Evolutionary conservation across 2,329 filamentous ascomycete species (phyloP).

Genomic region (Diaporthe citri): DNA sequence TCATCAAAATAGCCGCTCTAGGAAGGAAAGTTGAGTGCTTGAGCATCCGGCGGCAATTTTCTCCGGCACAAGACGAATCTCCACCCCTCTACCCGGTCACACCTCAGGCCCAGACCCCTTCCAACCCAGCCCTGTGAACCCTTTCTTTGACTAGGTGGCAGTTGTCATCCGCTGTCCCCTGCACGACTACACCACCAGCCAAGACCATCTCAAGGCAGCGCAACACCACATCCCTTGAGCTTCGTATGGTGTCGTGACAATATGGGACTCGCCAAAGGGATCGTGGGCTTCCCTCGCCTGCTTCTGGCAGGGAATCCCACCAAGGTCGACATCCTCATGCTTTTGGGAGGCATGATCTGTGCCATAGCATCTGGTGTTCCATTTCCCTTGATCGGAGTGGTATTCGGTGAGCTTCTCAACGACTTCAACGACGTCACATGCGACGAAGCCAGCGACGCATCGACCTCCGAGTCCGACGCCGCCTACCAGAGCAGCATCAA

Average conservation of each 20-base stretch:
- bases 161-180: not conserved
- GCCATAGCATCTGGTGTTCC: conserved; percentile 61
- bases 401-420: conserved; percentile 68
- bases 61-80: not conserved
- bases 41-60: not conserved
- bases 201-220: not conserved
- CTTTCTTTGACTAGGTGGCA: conserved; percentile 3
- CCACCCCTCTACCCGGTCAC: not conserved
- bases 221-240: not conserved
- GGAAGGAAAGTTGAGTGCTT: not conserved
- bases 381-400: conserved; percentile 67
- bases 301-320: conserved; percentile 42
- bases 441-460: conserved; percentile 41
- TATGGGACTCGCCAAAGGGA: conserved; percentile 41
- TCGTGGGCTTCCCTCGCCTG: conserved; percentile 42
- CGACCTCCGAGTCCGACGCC: conserved; percentile 31
- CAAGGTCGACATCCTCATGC: conserved; percentile 40
- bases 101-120: not conserved
- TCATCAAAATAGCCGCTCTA: not conserved
- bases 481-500: conserved; percentile 44
- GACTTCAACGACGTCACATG: conserved; percentile 63
- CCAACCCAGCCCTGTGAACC: conserved; percentile 4
- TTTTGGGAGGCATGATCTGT: conserved; percentile 39
- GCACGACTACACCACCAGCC: not conserved
- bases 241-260: not conserved